Conservation (phyloP, 805 yeast species). For the Metschnikowia rubicola region DNA sequence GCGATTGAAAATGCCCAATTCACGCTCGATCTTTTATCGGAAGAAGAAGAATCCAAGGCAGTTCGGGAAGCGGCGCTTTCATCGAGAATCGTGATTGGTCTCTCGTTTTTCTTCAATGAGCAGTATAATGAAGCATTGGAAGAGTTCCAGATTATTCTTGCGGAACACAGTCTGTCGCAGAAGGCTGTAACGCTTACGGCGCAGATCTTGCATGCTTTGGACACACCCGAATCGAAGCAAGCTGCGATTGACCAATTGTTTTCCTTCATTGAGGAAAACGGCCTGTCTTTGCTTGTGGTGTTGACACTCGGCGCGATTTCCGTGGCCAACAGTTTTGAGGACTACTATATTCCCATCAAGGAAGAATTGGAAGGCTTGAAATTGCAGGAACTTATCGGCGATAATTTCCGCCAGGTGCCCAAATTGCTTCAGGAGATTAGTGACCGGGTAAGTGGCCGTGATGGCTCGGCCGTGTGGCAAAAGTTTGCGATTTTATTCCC, state of each 20-base stretch:
- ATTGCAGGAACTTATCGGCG: constrained; percentile 45
- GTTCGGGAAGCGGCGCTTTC: constrained; percentile 45
- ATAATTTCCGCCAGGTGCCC: constrained; percentile 55
- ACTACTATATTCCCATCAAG: constrained; percentile 59
- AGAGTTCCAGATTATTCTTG: constrained; percentile 62
- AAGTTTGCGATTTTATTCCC: constrained; percentile 75
- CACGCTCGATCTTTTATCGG: constrained; percentile 48
- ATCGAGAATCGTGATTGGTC: constrained; percentile 65
- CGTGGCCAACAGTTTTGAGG: constrained; percentile 56
- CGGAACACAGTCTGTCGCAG: constrained; percentile 50
- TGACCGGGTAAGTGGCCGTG: constrained; percentile 29
- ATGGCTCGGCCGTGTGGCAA: constrained; percentile 49
- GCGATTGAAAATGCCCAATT: constrained; percentile 63
- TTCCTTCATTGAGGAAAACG: constrained; percentile 57
- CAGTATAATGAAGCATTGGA: constrained; percentile 64
- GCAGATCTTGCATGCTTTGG: constrained; percentile 74
- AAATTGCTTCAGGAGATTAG: constrained; percentile 52
- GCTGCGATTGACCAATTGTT: constrained; percentile 85
- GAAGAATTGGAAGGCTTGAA: constrained; percentile 60
- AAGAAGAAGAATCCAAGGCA: constrained; percentile 25
- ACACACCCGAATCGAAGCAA: constrained; percentile 70
- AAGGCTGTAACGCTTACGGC: constrained; percentile 70
- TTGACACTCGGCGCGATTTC: constrained; percentile 78
- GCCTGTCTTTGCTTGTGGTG: constrained; percentile 64
- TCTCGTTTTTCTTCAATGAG: constrained; percentile 60